Base-by-base conservation (phyloP, 164 flowering plant genomes). In the Vitis labrusca region DNA sequence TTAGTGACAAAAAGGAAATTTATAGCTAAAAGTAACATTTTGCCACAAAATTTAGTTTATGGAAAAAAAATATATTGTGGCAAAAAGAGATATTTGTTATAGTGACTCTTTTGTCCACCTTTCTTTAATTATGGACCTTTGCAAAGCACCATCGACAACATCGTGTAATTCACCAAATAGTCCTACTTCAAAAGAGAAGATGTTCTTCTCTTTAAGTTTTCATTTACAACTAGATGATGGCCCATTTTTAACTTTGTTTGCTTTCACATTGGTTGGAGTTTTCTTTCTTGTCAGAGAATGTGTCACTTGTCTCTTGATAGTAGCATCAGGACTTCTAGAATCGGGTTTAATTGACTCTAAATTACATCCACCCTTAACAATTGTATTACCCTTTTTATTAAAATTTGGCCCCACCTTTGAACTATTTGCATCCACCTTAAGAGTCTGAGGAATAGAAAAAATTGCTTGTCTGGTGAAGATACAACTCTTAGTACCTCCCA, bases 341-440 rank as follows among this genome's bases (percentile, higher is more conserved):
- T 91, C 96, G 70, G 81, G 78, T 80, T 94, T 96, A 67, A 91
- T 89, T n/a, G 93, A 75, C 70, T 89, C 93, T 23, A 89, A 79
- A 61, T 74, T 80, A 59, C 76, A 80, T 68, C 76, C 61, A 37
- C 66, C 73, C 66, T 78, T 82, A 71, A 69, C 71, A 72, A 63
- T 67, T 47, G 60, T 73, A 57, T 65, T 75, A 55, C 12, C 69
- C 53, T 65, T 75, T 67, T 55, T 63, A 71, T 68, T 61, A 19
- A 17, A 47, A 9, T 59, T 60, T 61, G 30, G 62, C 17, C 67
- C 71, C 16, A 74, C 70, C 54, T 73, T 75, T 58, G 74, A 72
- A 70, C 73, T 76, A 56, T 66, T 69, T n/a, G 23, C 66, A 32
- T 54, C 77, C 0, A 54, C 68, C 59, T 79, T 73, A 13, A 9